phyloP scores from a whole-genome alignment of 1,284 basidiomycete species.

The Microbotryum scabiosae region DNA sequence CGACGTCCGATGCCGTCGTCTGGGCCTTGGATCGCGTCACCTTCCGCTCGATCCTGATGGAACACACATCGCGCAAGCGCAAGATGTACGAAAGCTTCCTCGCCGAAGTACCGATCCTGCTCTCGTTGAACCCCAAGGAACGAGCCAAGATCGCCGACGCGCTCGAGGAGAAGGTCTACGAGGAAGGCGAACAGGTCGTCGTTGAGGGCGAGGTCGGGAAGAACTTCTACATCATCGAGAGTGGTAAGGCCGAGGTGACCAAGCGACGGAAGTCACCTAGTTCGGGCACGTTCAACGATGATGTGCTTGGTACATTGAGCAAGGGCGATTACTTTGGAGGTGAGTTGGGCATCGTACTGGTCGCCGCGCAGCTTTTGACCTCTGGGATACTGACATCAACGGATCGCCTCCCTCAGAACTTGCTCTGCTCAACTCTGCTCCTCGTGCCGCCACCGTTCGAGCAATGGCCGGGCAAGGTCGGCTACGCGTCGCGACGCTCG shows the following conservation, averaged over 20 bases:
- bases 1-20: conserved; percentile 68
- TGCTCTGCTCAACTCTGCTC: conserved; percentile 71
- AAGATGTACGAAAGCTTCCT: conserved; percentile 96
- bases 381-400: not conserved
- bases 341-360: conserved; percentile 41
- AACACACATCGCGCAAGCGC: conserved; percentile 66
- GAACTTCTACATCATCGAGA: conserved; percentile 95
- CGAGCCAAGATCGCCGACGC: conserved; percentile 96
- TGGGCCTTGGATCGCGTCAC: conserved; percentile 97
- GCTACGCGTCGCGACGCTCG: conserved; percentile 84
- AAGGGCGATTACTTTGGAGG: conserved; percentile 99
- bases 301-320: conserved; percentile 65
- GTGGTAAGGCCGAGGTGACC: conserved; percentile 78
- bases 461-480: conserved; percentile 51
- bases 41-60: conserved; percentile 91
- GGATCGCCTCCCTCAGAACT: conserved; percentile 51
- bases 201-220: conserved; percentile 88
- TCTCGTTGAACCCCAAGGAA: conserved; percentile 75
- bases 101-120: conserved; percentile 78
- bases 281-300: conserved; percentile 50
- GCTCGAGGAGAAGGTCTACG: conserved; percentile 71
- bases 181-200: conserved; percentile 78
- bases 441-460: conserved; percentile 87
- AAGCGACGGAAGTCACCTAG: conserved; percentile 51
- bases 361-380: not conserved